Base-by-base conservation (phyloP, 192 early-diverging fungal species). In the Coemansia sp. region DNA sequence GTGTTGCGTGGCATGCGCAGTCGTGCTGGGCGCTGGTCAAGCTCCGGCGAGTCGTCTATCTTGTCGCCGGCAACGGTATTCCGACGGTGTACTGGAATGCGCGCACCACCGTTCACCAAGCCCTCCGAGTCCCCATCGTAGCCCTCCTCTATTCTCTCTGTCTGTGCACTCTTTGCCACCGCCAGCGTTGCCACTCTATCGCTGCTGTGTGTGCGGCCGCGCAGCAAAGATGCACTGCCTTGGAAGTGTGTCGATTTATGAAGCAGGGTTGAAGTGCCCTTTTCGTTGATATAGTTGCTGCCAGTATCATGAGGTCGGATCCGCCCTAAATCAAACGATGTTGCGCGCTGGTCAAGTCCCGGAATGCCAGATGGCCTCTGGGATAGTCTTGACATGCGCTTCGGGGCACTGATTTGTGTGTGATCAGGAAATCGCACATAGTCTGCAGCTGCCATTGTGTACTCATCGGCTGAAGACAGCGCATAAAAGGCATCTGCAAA, bases 1-100 rank as follows among this genome's bases (percentile, higher is more conserved):
- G 74, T 82, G 64, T 72, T 82, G 43, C 79, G 70, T 19, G 67
- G 37, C 70, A 61, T 55, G 62, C 64, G 67, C 67, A 56, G 54
- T 43, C 66, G 50, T 17, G 60, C 51, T 14, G 74, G 22, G 47
- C 53, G 64, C 39, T 58, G 57, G 14, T 25, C 29, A 6, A 64
- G 35, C 14, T 38, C 38, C 3, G 67, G 29, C 37, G 32, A 24
- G 1, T 63, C 66, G 11, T 68, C 67, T 0, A 76, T 47, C 64
- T 70, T 72, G 60, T 82, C 79, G 59, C 79, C 74, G 17, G 79
- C 73, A 39, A 82, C 73, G 11, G 79, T 82, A 67, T 82, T 82
- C 45, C 79, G 66, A 15, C 79, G 69, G 61, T 73, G 73, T 67
- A 82, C 64, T 2, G 66, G 70, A 12, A 64, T 24, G 39, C 57